phyloP scores from a whole-genome alignment of 2,329 filamentous ascomycete species.

The Tolypocladium pustulatum region DNA sequence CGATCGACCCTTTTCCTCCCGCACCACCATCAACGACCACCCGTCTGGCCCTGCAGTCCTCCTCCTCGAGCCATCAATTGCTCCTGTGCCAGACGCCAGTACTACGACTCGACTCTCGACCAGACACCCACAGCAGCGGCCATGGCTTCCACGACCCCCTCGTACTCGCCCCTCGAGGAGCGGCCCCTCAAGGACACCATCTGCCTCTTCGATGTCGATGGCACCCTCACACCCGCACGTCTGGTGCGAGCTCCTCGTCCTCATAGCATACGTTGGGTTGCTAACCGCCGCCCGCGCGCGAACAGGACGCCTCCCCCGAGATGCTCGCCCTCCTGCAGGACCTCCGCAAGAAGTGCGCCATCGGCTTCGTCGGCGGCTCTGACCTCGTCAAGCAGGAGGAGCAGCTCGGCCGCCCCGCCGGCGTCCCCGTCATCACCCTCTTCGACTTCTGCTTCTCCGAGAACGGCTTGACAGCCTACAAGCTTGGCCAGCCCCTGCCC shows the following conservation, averaged over 20 bases:
- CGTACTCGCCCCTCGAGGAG: constrained; percentile 66
- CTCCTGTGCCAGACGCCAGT: not conserved
- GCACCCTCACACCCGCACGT: constrained; percentile 76
- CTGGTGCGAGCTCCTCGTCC: constrained; percentile 39
- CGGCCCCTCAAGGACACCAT: constrained; percentile 89
- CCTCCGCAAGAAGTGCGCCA: constrained; percentile 78
- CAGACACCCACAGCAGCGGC: constrained; percentile 4
- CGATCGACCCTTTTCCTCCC: not conserved
- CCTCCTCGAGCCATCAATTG: not conserved
- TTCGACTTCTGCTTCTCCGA: constrained; percentile 98
- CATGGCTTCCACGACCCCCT: constrained; percentile 30
- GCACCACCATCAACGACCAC: not conserved
- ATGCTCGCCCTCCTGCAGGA: constrained; percentile 71
- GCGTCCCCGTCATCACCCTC: constrained; percentile 62
- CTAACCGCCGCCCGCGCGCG: not conserved
- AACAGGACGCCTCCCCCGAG: constrained; percentile 60
- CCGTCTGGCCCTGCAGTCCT: not conserved
- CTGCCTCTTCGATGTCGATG: constrained; percentile 92
- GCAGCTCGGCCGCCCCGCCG: constrained; percentile 62
- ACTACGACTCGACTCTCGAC: not conserved
- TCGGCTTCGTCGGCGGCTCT: constrained; percentile 88
- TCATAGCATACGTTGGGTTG: not conserved
- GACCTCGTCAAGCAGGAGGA: constrained; percentile 93
- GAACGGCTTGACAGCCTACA: constrained; percentile 89
- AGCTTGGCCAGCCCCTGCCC: constrained; percentile 64